Percentiles rank a stretch among this genome's conserved stretches.
Evolutionary conservation across 225 moss, liverwort and hornwort species (phyloP).

Genomic region (Rhytidiadelphus loreus): DNA sequence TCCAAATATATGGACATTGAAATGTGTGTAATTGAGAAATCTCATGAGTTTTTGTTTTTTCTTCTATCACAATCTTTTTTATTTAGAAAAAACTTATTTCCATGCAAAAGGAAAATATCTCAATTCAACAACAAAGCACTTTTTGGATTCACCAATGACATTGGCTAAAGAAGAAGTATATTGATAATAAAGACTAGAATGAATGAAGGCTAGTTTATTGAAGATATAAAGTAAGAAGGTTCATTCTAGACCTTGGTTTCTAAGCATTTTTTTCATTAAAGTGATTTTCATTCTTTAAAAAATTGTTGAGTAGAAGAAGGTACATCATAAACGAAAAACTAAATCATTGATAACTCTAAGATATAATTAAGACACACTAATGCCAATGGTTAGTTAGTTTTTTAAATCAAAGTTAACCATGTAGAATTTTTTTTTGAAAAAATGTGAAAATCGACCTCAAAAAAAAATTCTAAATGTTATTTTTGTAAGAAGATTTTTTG

Average conservation of each 20-base stretch:
- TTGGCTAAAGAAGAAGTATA: neutral
- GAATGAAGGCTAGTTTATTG: neutral
- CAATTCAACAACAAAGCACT: neutral
- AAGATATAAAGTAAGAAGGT: neutral
- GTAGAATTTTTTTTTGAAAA: too few species aligned
- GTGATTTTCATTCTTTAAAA: too few species aligned
- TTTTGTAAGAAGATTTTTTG: too few species aligned
- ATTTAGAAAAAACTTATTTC: neutral
- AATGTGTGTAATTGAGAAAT: neutral
- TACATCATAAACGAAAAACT: too few species aligned
- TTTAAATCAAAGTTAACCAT: too few species aligned
- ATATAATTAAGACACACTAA: too few species aligned
- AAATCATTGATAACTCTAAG: too few species aligned
- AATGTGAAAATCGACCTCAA: too few species aligned
- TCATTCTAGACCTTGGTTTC: neutral
- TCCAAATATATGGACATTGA: neutral
- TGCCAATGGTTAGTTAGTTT: too few species aligned
- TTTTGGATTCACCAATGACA: neutral
- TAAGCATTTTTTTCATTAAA: neutral
- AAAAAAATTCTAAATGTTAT: too few species aligned
- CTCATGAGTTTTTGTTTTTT: neutral
- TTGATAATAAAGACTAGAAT: neutral
- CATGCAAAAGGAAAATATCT: neutral
- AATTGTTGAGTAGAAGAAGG: too few species aligned
- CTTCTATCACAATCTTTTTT: rapidly evolving